Base-by-base conservation (phyloP, 331 rosid species). In the Quercus tomentella region DNA sequence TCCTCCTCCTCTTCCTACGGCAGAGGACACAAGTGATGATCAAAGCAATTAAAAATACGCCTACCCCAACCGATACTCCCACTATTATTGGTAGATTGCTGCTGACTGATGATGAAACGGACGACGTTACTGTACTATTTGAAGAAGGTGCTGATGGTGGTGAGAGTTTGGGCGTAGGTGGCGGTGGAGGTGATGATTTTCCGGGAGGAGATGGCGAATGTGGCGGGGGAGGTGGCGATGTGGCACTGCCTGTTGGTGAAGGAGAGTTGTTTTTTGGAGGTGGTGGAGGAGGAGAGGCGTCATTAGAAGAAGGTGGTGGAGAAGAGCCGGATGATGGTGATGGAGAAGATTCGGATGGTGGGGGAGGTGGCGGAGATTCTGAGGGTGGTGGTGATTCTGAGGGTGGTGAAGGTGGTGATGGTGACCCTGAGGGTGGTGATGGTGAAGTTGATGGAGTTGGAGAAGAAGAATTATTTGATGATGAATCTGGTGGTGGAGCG, bases 1-100 rank as follows among this genome's bases (percentile, higher is more conserved):
- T 92, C 88, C 79, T 89, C 75, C 76, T 92, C 88, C 84, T 94
- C 86, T 52, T 94, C 77, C 86, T 86, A 3, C 75, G 22, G 56
- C 89, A 89, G 71, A 88, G 0, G n/a, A 87, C 37, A 22, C 89
- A 84, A 41, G 84, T 17, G 17, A 86, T 58, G 35, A 87, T 72
- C 83, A 84, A 2, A 4, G 73, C 56, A 68, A 91, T 67, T 43
- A 89, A 30, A 62, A 89, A 41, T 6, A 77, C 4, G 11, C 84
- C 90, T 26, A 81, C 76, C 49, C 88, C 98, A 56, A 89, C 51
- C 28, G 76, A 82, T 45, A 63, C 82, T 61, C 97, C 94, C 15
- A 86, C 26, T 6, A 86, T 35, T 41, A 78, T 9, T 21, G 79
- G 86, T 45, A 66, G 80, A 7, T 1, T 35, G 57, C 14, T 12